Percentiles rank a stretch among this genome's conserved stretches.
Evolutionary conservation across 805 yeast genomes (phyloP).

Genomic region (Tanozyma kutaoensis): DNA sequence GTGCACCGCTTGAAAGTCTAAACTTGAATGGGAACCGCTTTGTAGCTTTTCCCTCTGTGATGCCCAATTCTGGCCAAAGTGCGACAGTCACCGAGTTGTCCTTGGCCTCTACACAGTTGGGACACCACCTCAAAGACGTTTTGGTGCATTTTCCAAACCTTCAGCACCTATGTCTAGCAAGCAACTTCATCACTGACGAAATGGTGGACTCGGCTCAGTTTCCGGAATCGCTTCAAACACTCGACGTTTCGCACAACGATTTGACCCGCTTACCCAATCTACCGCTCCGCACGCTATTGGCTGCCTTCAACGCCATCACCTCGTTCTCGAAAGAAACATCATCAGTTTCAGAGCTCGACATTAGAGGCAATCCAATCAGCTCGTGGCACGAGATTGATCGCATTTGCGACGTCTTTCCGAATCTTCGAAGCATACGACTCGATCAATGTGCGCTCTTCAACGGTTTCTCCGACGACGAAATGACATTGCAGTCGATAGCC

Average conservation of each 20-base stretch:
- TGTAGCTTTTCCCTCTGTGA: neutral
- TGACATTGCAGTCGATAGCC: constrained; percentile 29
- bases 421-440: constrained; percentile 32
- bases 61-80: neutral
- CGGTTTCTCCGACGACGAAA: constrained; percentile 14
- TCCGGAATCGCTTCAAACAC: constrained; percentile 18
- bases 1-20: constrained; percentile 27
- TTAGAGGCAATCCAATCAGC: constrained; percentile 35
- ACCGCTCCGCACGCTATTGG: neutral
- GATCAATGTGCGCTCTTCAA: constrained; percentile 39
- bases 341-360: constrained; percentile 20
- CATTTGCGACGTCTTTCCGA: constrained; percentile 29
- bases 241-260: constrained; percentile 22
- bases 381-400: constrained; percentile 30
- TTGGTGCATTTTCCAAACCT: constrained; percentile 3
- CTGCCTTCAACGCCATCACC: neutral
- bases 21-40: constrained; percentile 45
- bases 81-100: neutral
- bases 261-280: constrained; percentile 4
- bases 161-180: constrained; percentile 12
- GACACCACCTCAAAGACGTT: neutral
- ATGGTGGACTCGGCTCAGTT: constrained; percentile 6
- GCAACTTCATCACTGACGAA: constrained; percentile 8
- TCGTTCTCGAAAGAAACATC: neutral
- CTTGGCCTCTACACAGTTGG: neutral